A percentile compares a stretch with the other conserved stretches of the same genome.
These are phyloP conservation scores for Graphilbum sp. DNA, from an alignment of 2,329 filamentous ascomycete genomes.

Conservation along the genomic window DNA sequence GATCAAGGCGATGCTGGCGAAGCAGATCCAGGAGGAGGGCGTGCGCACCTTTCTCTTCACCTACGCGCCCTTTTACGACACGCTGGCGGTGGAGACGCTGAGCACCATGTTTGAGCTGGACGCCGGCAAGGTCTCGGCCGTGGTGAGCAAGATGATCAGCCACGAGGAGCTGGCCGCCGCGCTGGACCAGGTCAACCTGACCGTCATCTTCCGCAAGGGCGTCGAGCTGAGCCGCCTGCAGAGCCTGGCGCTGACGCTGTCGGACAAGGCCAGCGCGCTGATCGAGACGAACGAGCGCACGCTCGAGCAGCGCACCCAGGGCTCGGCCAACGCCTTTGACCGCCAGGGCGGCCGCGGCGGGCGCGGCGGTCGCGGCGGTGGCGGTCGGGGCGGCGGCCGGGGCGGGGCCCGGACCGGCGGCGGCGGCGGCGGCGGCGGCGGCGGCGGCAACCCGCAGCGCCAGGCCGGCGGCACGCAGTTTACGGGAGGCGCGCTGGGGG, in stretches of 20 bases:
- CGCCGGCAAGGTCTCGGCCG: constrained; percentile 76
- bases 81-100: constrained; percentile 70
- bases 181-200: constrained; percentile 92
- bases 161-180: constrained; percentile 95
- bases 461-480: constrained; percentile 63
- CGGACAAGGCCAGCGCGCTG: constrained; percentile 88
- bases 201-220: constrained; percentile 98
- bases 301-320: constrained; percentile 90
- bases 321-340: constrained; percentile 89
- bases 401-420: constrained; percentile 40
- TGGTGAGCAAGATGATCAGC: constrained; percentile 98
- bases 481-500: constrained; percentile 64
- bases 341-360: constrained; percentile 68
- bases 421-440: constrained; percentile 44
- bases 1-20: constrained; percentile 93
- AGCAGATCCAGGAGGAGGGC: constrained; percentile 97
- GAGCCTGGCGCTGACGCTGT: constrained; percentile 81
- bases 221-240: constrained; percentile 94
- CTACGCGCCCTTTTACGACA: constrained; percentile 98
- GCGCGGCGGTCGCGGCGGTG: constrained; percentile 48
- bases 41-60: constrained; percentile 98
- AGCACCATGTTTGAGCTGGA: constrained; percentile 92
- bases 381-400: constrained; percentile 44
- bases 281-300: constrained; percentile 97
- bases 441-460: constrained; percentile 42